These are phyloP conservation scores for Astragalus membranaceus DNA, from an alignment of 306 rosid genomes.

Conservation along the genomic window DNA sequence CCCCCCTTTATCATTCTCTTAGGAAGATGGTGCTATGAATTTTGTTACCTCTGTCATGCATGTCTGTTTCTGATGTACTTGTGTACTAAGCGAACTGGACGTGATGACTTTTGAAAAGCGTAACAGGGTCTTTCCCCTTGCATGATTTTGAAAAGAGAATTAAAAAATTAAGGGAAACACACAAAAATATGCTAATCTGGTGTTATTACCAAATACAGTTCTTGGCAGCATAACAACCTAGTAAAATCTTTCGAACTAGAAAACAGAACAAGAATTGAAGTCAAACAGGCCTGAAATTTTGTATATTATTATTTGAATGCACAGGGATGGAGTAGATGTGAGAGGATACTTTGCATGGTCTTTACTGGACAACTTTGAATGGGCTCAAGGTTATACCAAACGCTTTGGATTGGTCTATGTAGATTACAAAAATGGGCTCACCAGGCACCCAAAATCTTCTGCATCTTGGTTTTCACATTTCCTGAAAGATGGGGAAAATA, in stretches of 20 bases:
- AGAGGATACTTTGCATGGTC: slow-evolving; percentile 97
- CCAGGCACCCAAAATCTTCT: slow-evolving; percentile 89
- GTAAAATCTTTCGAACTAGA: background rate
- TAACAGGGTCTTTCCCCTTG: background rate
- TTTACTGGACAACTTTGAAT: slow-evolving; percentile 84
- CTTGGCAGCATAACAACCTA: background rate
- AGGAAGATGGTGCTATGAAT: background rate
- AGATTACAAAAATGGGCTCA: slow-evolving; percentile 70
- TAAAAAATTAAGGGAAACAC: background rate
- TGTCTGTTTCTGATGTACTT: background rate
- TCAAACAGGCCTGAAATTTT: background rate
- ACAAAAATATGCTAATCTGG: background rate
- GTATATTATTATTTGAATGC: slow-evolving; percentile 5
- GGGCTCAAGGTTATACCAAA: slow-evolving; percentile 93
- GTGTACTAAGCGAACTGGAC: background rate
- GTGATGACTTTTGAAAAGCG: background rate
- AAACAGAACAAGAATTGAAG: slow-evolving; percentile 2
- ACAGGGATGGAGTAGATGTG: slow-evolving; percentile 84
- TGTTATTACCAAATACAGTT: background rate
- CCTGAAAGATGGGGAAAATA: slow-evolving; percentile 47
- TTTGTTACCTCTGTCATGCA: background rate
- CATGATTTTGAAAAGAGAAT: background rate
- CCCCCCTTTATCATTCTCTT: background rate
- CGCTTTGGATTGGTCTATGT: slow-evolving; percentile 84
- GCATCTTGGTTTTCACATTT: slow-evolving; percentile 85